Evolutionary conservation across 1,139 yeast genomes (phyloP).

Genomic region (Nakaseomyces sp.): DNA sequence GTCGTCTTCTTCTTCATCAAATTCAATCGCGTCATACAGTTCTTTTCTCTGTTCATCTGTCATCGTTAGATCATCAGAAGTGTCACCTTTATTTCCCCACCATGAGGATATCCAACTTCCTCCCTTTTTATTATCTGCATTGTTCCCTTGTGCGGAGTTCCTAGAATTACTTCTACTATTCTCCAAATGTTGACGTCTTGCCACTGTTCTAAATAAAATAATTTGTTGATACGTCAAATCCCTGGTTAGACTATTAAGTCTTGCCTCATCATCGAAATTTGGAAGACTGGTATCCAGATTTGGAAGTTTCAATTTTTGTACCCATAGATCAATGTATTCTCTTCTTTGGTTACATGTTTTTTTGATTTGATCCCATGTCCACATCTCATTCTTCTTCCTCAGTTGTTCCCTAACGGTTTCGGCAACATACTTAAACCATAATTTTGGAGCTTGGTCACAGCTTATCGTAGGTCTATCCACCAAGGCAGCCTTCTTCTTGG

Average conservation of each 20-base stretch:
- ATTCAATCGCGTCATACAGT: constrained; percentile 87
- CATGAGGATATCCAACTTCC: constrained; percentile 54
- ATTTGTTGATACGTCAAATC: constrained; percentile 68
- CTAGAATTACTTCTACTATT: neutral
- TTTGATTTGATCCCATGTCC: constrained; percentile 84
- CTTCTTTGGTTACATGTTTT: constrained; percentile 65
- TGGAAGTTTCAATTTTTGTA: constrained; percentile 38
- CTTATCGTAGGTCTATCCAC: constrained; percentile 50
- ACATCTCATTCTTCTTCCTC: constrained; percentile 66
- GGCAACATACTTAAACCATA: constrained; percentile 80
- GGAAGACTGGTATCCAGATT: constrained; percentile 25
- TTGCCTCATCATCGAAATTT: constrained; percentile 32
- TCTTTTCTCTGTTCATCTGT: constrained; percentile 72
- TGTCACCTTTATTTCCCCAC: constrained; percentile 39
- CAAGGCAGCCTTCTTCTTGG: constrained; percentile 48
- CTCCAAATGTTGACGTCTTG: constrained; percentile 49
- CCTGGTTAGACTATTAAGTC: constrained; percentile 48
- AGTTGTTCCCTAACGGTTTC: constrained; percentile 66
- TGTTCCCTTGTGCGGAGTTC: neutral
- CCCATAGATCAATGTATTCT: constrained; percentile 64
- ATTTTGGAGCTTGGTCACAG: constrained; percentile 58
- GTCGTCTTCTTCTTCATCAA: constrained; percentile 66
- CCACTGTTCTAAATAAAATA: constrained; percentile 73
- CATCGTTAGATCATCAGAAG: constrained; percentile 34
- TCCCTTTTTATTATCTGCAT: constrained; percentile 7